Evolutionary conservation across 148 eudicot species (phyloP), one percentile per base, ranked within the genome.

Genomic region (Hydrangea macrophylla): DNA sequence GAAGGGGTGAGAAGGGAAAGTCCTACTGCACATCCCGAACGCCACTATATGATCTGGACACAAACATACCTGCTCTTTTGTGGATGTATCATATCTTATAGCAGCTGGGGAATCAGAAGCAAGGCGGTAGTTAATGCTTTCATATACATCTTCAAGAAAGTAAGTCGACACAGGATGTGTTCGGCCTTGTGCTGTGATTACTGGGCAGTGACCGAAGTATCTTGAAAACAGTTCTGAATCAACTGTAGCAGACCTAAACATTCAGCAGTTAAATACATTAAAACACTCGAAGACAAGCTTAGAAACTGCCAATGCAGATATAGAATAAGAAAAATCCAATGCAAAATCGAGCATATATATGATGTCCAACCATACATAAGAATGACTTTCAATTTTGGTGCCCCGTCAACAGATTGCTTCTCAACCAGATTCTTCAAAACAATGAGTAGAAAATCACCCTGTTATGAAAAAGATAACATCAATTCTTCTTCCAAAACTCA

Each of bases 371-470:
- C 96, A 79, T 85, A 94, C 98, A 90, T 88, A 64, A 94, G 96
- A 82, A 94, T 84, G 73, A 94, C 85, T 82, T 94, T 94, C 76
- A 94, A 77, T 69, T 77, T 75, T 31, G 79, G 71, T 62, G 79
- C 64, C 50, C 90, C 74, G 48, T 60, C 36, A 65, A 81, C 73
- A 64, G 89, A 78, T 81, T 88, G 92, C 85, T 86, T 94, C 82
- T 94, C 86, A 70, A 94, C 77, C 71, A 88, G 74, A 70, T 76
- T 86, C 90, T 88, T 94, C 77, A 94, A 69, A 67, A 90, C 83
- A 73, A 90, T 85, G 60, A 94, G 87, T 60, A 94, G 80, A 76
- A 94, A 94, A 76, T 94, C 98, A 70, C 97, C 98, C 97, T 94
- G 96, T 74, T 68, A 65, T 31, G 40, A 58, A 60, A 61, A 50